These are phyloP conservation scores for Sanghuangporus sanghuang DNA, from an alignment of 1,284 basidiomycete species.

Conservation along the genomic window DNA sequence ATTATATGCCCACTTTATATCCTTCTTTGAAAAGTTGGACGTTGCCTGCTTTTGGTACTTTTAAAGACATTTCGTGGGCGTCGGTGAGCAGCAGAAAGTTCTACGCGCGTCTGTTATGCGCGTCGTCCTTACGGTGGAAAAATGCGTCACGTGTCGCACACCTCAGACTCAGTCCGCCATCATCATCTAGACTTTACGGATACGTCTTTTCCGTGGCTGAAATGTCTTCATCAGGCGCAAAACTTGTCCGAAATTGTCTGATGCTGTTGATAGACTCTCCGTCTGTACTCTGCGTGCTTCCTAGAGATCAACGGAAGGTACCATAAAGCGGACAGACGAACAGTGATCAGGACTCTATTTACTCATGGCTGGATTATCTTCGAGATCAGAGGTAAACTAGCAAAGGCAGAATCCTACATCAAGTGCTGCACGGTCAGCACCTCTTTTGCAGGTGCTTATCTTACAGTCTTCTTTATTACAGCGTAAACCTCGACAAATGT, in stretches of 20 bases:
- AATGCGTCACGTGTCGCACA: no score
- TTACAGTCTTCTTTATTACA: neutral
- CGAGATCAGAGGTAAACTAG: slow-evolving; percentile 27
- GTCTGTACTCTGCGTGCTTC: slow-evolving; percentile 39
- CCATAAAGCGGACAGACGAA: slow-evolving; percentile 42
- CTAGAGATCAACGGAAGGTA: slow-evolving; percentile 33
- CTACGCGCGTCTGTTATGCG: neutral
- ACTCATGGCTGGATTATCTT: slow-evolving; percentile 28
- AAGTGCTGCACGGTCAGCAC: slow-evolving; percentile 5
- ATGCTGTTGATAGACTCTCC: slow-evolving; percentile 20
- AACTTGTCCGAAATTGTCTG: slow-evolving; percentile 14
- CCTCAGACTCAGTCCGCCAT: no score
- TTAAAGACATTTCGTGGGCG: slow-evolving; percentile 68
- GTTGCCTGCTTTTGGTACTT: slow-evolving; percentile 88
- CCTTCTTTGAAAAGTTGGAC: slow-evolving; percentile 94
- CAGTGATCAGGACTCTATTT: slow-evolving; percentile 27
- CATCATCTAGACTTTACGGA: neutral
- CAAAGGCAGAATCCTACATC: slow-evolving; percentile 41
- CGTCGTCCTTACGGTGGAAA: neutral
- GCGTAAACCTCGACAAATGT: neutral
- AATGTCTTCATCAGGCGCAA: no score
- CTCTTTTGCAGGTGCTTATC: neutral
- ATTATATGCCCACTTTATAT: slow-evolving; percentile 61
- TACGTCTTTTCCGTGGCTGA: neutral
- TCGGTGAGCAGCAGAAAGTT: neutral